Percentiles rank a stretch among this genome's conserved stretches.
Evolutionary conservation across 495 filamentous ascomycete species (phyloP).

Genomic region (Daldinia bambusicola): DNA sequence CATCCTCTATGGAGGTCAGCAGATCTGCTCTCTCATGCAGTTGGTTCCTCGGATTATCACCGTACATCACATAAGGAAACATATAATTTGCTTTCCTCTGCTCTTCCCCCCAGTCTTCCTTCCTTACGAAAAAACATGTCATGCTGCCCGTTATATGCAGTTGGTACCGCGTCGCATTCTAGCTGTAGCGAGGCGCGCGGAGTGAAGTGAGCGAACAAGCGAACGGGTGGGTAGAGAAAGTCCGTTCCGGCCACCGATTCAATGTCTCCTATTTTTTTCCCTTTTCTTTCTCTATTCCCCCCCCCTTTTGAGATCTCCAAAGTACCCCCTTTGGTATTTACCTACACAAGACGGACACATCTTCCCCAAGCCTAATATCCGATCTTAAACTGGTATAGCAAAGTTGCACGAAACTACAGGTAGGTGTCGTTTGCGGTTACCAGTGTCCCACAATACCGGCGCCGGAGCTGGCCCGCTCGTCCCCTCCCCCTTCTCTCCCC

Average conservation of each 20-base stretch:
- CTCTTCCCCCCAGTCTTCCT: conserved; percentile 2
- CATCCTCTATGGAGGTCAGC: conserved; percentile 35
- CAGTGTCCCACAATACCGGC: conserved; percentile 7
- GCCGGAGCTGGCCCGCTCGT: conserved; percentile 4
- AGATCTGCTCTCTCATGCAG: conserved; percentile 43
- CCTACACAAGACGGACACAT: conserved; percentile 6
- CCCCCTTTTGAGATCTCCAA: conserved; percentile 4
- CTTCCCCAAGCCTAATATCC: background rate
- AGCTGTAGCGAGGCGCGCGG: conserved; percentile 17
- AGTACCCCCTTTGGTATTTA: background rate
- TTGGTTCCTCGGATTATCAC: conserved; percentile 42
- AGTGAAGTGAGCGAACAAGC: conserved; percentile 21
- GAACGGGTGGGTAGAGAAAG: conserved; percentile 23
- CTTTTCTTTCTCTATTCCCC: background rate
- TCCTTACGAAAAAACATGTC: conserved; percentile 29
- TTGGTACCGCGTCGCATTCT: conserved; percentile 45
- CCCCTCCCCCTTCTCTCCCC: conserved; percentile 25
- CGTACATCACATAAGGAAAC: conserved; percentile 34
- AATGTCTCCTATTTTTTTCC: background rate
- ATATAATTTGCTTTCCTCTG: conserved; percentile 35
- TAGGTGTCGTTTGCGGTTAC: conserved; percentile 13
- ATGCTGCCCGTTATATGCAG: conserved; percentile 38
- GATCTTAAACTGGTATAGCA: background rate
- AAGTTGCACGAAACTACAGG: background rate
- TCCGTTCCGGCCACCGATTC: conserved; percentile 12